Percentiles rank a stretch among this genome's conserved stretches.
phyloP scores from a whole-genome alignment of 352 stramenopile species.

The Blastocystis sp. region DNA sequence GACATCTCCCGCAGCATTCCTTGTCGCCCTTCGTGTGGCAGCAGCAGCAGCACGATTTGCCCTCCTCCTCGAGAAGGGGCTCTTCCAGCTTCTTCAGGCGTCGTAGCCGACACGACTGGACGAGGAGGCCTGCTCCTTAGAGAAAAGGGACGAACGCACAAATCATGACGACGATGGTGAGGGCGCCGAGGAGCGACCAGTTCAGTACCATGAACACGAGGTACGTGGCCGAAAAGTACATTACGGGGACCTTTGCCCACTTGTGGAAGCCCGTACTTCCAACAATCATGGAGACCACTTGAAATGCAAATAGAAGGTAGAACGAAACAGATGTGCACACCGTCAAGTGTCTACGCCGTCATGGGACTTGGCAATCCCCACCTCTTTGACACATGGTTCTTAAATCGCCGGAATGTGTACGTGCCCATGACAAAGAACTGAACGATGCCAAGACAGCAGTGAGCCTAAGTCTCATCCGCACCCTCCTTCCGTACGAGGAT shows the following conservation, averaged over 20 bases:
- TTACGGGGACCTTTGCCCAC: not conserved
- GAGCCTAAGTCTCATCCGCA: conserved; percentile 3
- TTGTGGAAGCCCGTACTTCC: conserved; percentile 1
- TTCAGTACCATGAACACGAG: conserved; percentile 44
- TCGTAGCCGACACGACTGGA: not conserved
- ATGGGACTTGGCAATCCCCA: not conserved
- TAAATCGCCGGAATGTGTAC: conserved; percentile 49
- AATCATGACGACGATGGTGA: conserved; percentile 36
- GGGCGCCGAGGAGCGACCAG: conserved; percentile 5
- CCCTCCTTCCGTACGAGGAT: conserved; percentile 36
- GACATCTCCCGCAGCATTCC: conserved; percentile 47
- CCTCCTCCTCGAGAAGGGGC: not conserved
- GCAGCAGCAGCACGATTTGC: conserved; percentile 37
- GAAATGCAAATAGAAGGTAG: conserved; percentile 13
- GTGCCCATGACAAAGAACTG: conserved; percentile 59
- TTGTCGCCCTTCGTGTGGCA: conserved; percentile 28
- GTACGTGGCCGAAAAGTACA: not conserved
- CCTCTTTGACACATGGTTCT: conserved; percentile 42
- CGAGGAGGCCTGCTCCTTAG: not conserved
- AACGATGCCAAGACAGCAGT: conserved; percentile 18
- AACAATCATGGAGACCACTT: conserved; percentile 19
- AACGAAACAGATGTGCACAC: conserved; percentile 18
- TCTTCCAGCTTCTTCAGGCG: not conserved
- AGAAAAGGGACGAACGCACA: not conserved
- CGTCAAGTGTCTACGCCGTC: conserved; percentile 17